Conservation (phyloP, 169 alveolate species). For the Eimeria falciformis region DNA sequence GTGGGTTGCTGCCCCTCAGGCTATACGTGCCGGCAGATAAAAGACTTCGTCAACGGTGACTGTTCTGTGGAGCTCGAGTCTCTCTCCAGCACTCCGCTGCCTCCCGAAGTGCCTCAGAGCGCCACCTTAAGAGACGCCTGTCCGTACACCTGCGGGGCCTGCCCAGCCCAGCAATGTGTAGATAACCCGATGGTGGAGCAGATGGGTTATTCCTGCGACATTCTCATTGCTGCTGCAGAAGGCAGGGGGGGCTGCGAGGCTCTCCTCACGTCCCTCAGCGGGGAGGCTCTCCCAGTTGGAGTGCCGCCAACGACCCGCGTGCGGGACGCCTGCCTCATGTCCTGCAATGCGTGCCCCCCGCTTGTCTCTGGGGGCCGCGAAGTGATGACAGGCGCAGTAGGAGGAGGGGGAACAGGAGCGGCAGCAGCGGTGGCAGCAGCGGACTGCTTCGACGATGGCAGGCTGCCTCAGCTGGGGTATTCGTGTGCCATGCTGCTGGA, state of each 20-base stretch:
- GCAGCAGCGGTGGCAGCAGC: conserved; percentile 18
- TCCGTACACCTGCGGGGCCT: conserved; percentile 78
- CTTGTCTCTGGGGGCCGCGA: conserved; percentile 15
- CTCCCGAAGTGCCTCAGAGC: conserved; percentile 72
- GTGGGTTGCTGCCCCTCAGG: neutral
- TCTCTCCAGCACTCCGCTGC: conserved; percentile 73
- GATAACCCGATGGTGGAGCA: conserved; percentile 81
- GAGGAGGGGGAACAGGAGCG: conserved; percentile 27
- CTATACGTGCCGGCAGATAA: conserved; percentile 74
- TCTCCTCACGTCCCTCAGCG: conserved; percentile 49
- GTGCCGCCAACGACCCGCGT: conserved; percentile 80
- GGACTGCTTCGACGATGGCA: conserved; percentile 81
- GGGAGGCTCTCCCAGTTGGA: conserved; percentile 70
- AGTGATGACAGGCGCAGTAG: conserved; percentile 2
- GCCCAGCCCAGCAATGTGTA: conserved; percentile 75
- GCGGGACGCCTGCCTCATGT: conserved; percentile 72
- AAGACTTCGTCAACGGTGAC: conserved; percentile 66
- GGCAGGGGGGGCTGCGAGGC: conserved; percentile 80
- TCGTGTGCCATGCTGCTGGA: conserved; percentile 80
- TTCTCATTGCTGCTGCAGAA: conserved; percentile 71
- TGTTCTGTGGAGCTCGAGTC: conserved; percentile 61
- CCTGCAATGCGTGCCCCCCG: conserved; percentile 69
- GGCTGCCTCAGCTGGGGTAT: conserved; percentile 82
- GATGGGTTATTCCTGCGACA: conserved; percentile 82
- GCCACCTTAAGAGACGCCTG: conserved; percentile 75